These are phyloP conservation scores for Thraustochytrium striatum DNA, from an alignment of 352 stramenopile genomes.

Conservation along the genomic window DNA sequence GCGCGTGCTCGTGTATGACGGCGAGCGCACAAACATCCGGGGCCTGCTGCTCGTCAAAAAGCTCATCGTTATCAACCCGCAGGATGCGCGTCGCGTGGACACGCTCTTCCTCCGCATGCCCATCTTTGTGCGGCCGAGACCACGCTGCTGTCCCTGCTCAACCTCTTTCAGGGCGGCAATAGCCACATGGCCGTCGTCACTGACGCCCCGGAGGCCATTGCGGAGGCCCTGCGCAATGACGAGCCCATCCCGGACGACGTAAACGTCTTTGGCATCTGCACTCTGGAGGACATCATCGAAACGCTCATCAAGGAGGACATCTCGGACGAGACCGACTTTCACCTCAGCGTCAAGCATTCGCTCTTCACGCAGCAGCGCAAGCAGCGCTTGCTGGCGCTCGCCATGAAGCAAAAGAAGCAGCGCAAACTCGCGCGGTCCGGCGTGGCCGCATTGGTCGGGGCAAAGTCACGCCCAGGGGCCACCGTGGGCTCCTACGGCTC, in stretches of 20 bases:
- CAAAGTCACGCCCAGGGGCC: constrained; percentile 5
- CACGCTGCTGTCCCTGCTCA: constrained; percentile 78
- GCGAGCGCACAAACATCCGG: constrained; percentile 67
- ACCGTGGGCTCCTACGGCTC: not conserved
- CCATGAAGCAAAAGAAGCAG: constrained; percentile 36
- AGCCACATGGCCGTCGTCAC: constrained; percentile 76
- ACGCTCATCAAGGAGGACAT: constrained; percentile 40
- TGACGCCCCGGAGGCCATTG: constrained; percentile 38
- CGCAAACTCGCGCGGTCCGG: constrained; percentile 35
- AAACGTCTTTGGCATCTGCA: constrained; percentile 44
- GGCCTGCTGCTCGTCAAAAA: constrained; percentile 78
- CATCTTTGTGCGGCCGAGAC: constrained; percentile 70
- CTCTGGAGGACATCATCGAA: constrained; percentile 42
- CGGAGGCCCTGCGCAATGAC: not conserved
- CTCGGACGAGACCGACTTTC: constrained; percentile 34
- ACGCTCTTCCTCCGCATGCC: constrained; percentile 68
- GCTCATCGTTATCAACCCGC: constrained; percentile 78
- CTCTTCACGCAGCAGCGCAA: constrained; percentile 44
- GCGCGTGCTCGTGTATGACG: constrained; percentile 78
- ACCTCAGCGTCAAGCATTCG: constrained; percentile 15
- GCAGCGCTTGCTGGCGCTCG: constrained; percentile 2
- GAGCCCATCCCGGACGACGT: constrained; percentile 7
- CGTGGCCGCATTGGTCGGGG: constrained; percentile 25
- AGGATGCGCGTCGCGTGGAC: constrained; percentile 64
- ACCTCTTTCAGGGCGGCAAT: constrained; percentile 80